Conservation (phyloP, 2,329 filamentous ascomycete species). For the Alternaria longipes region DNA sequence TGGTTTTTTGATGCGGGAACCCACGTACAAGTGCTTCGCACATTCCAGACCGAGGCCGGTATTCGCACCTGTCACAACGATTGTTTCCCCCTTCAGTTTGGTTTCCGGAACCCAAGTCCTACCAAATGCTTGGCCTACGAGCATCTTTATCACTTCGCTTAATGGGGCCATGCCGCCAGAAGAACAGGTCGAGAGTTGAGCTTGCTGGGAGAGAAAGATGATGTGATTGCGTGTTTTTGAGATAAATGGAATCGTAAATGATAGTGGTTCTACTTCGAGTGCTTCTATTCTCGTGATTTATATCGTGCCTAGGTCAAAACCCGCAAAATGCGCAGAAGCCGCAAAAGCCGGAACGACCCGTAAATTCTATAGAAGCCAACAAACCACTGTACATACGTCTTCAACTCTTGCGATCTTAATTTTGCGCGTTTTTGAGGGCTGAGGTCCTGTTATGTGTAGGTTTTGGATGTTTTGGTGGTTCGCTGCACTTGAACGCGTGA, state of each 20-base stretch:
- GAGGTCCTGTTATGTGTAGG: background rate
- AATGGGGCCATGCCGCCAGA: conserved; percentile 16
- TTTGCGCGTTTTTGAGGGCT: background rate
- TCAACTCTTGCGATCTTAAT: background rate
- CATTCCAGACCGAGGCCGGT: conserved; percentile 20
- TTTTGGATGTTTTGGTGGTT: background rate
- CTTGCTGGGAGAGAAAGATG: background rate
- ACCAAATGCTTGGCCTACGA: conserved; percentile 19
- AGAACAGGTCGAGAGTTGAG: too few relatives aligned
- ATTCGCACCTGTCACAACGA: conserved; percentile 21
- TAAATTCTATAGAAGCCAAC: background rate
- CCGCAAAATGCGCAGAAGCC: background rate
- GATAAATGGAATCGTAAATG: too few relatives aligned
- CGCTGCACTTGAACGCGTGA: background rate
- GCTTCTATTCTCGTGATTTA: background rate
- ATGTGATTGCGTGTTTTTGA: background rate
- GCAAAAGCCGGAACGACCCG: background rate
- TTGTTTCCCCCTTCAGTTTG: conserved; percentile 8
- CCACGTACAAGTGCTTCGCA: conserved; percentile 19
- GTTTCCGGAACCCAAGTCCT: conserved; percentile 10
- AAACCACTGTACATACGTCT: background rate
- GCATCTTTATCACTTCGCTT: conserved; percentile 16
- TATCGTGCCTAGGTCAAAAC: background rate
- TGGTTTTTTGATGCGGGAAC: background rate
- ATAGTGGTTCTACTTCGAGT: background rate